Percentiles rank a stretch among this genome's conserved stretches.
Evolutionary conservation across 345 rosid genomes (phyloP).

Genomic region (Gossypioides kirkii): DNA sequence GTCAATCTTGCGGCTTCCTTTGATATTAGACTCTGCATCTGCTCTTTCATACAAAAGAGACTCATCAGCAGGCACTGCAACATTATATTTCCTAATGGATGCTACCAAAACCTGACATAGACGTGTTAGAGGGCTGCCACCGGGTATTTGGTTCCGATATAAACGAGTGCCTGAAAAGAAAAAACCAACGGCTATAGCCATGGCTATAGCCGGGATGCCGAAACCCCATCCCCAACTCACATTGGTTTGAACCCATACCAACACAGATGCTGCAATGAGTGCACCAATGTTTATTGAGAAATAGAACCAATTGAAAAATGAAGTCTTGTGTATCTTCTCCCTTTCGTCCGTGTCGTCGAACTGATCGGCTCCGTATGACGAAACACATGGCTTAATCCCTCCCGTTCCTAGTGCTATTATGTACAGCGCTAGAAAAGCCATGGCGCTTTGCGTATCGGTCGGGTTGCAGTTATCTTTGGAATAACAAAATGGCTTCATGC

Average conservation of each 20-base stretch:
- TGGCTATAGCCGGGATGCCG: slow-evolving; percentile 23
- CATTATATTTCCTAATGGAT: slow-evolving; percentile 12
- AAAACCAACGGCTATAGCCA: slow-evolving; percentile 16
- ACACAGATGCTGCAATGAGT: slow-evolving; percentile 20
- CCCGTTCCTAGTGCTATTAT: slow-evolving; percentile 22
- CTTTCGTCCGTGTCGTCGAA: slow-evolving; percentile 21
- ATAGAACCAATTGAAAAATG: slow-evolving; percentile 19
- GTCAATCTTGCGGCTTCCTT: slow-evolving; percentile 22
- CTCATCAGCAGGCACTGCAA: slow-evolving; percentile 12
- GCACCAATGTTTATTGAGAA: slow-evolving; percentile 22
- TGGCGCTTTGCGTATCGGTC: slow-evolving; percentile 2
- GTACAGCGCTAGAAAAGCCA: slow-evolving; percentile 18
- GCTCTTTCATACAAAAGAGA: slow-evolving; percentile 16
- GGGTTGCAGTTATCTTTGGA: slow-evolving; percentile 12
- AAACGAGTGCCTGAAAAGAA: slow-evolving; percentile 23
- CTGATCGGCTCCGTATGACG: slow-evolving; percentile 27
- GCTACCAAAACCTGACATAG: slow-evolving; percentile 23
- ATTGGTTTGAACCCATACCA: slow-evolving; percentile 21
- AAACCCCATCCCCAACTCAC: slow-evolving; percentile 26
- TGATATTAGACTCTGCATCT: slow-evolving; percentile 15
- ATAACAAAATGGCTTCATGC: slow-evolving; percentile 16
- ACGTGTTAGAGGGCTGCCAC: slow-evolving; percentile 25
- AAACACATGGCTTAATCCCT: slow-evolving; percentile 20
- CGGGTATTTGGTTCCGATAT: slow-evolving; percentile 20
- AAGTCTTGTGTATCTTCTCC: slow-evolving; percentile 19